These are phyloP conservation scores for Penicillium daleae DNA, from an alignment of 495 filamentous ascomycete genomes.

Conservation along the genomic window DNA sequence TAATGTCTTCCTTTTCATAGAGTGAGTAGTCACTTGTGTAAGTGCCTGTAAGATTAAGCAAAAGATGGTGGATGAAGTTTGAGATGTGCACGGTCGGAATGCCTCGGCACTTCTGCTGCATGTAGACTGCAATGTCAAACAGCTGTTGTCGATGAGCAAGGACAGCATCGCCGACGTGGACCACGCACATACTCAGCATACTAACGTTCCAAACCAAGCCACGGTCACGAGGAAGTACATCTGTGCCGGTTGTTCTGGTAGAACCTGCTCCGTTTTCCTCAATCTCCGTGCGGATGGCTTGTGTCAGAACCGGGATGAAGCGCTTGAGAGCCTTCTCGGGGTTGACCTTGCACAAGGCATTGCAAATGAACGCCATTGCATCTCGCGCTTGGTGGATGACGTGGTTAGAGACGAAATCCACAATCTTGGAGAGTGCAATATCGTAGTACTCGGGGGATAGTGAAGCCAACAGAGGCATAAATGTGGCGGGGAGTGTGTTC, in stretches of 20 bases:
- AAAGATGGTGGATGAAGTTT: constrained; percentile 96
- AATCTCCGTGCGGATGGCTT: constrained; percentile 93
- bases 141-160: constrained; percentile 85
- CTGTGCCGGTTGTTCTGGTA: constrained; percentile 87
- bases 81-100: constrained; percentile 94
- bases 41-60: constrained; percentile 93
- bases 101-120: constrained; percentile 92
- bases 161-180: constrained; percentile 90
- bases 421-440: constrained; percentile 86
- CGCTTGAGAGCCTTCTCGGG: constrained; percentile 89
- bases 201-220: constrained; percentile 96
- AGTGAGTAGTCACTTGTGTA: constrained; percentile 88
- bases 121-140: constrained; percentile 88
- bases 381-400: constrained; percentile 97
- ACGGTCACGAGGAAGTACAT: constrained; percentile 90
- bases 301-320: constrained; percentile 84
- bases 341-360: constrained; percentile 90
- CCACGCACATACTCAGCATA: constrained; percentile 97
- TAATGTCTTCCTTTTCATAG: constrained; percentile 70
- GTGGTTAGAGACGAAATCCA: constrained; percentile 90
- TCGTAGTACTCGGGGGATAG: constrained; percentile 95
- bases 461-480: constrained; percentile 87
- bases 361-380: constrained; percentile 99
- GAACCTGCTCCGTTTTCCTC: constrained; percentile 97
- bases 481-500: constrained; percentile 90